Evolutionary conservation across 2,329 filamentous ascomycete species (phyloP).

Genomic region (Venturia carpophila): DNA sequence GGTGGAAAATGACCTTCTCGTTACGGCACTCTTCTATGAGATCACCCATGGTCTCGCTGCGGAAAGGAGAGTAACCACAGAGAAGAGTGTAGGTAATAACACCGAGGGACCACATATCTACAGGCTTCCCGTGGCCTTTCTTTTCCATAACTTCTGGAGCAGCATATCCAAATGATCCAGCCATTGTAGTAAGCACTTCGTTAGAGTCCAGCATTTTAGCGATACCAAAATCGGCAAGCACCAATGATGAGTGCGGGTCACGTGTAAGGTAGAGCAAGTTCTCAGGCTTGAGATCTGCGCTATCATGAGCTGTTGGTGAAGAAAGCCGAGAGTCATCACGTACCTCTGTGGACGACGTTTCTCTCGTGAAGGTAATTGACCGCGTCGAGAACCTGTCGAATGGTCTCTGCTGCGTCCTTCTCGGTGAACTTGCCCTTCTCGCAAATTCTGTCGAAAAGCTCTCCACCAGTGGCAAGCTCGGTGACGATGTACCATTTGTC

Average conservation of each 20-base stretch:
- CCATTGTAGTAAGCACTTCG: slow-evolving; percentile 95
- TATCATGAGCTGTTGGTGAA: background rate
- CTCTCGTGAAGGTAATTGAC: slow-evolving; percentile 92
- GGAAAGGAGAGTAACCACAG: slow-evolving; percentile 96
- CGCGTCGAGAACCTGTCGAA: slow-evolving; percentile 84
- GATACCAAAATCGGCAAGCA: slow-evolving; percentile 96
- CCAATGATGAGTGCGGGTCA: slow-evolving; percentile 69
- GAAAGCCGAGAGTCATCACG: slow-evolving; percentile 20
- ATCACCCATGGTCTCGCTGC: slow-evolving; percentile 85
- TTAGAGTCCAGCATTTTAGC: slow-evolving; percentile 93
- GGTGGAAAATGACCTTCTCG: slow-evolving; percentile 84
- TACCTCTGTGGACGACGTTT: slow-evolving; percentile 93
- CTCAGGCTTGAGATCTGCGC: slow-evolving; percentile 87
- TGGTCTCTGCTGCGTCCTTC: slow-evolving; percentile 93
- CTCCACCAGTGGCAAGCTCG: slow-evolving; percentile 87
- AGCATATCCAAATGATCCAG: slow-evolving; percentile 94
- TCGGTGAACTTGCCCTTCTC: slow-evolving; percentile 97
- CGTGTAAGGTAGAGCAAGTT: slow-evolving; percentile 89
- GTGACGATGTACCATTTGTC: slow-evolving; percentile 99
- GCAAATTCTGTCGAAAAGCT: slow-evolving; percentile 96
- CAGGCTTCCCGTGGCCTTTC: slow-evolving; percentile 92
- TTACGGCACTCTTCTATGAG: slow-evolving; percentile 89
- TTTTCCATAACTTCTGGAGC: slow-evolving; percentile 98
- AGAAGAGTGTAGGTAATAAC: slow-evolving; percentile 98
- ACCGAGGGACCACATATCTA: slow-evolving; percentile 98